Conservation (phyloP, 73 alveolate genomes). For the Tetrahymena elliotti region DNA sequence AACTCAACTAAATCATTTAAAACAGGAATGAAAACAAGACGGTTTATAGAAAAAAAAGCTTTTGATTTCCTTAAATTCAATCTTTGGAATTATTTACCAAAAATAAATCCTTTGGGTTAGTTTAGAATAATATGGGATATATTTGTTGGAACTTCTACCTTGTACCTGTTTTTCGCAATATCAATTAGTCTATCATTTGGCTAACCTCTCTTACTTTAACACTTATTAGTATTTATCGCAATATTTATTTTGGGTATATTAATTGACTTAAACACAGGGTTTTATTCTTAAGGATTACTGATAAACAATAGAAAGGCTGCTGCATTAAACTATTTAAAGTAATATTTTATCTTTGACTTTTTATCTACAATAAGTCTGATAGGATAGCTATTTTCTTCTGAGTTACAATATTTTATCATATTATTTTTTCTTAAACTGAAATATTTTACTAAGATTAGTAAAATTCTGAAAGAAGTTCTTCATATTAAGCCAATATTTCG, state of each 20-base stretch:
- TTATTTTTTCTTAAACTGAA: background rate
- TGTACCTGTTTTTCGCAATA: background rate
- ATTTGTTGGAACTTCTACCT: background rate
- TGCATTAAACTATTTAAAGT: background rate
- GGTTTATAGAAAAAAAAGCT: background rate
- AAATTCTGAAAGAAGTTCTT: background rate
- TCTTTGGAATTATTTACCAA: background rate
- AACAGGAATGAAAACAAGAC: background rate
- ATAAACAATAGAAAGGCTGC: background rate
- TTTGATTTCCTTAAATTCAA: background rate
- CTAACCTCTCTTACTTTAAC: background rate
- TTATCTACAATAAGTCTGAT: background rate
- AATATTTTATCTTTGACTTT: background rate
- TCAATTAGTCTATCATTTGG: background rate
- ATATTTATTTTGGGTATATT: background rate
- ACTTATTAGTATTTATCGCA: background rate
- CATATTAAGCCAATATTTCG: background rate
- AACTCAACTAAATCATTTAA: background rate
- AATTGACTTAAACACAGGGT: background rate
- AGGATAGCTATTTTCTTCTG: background rate
- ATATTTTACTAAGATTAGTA: background rate
- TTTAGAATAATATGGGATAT: background rate
- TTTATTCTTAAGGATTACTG: background rate
- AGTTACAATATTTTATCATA: background rate
- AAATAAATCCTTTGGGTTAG: background rate